Percentiles rank a stretch among this genome's conserved stretches.
Conservation (phyloP, 2,329 filamentous ascomycete genomes). For the Metarhizium humberi region DNA sequence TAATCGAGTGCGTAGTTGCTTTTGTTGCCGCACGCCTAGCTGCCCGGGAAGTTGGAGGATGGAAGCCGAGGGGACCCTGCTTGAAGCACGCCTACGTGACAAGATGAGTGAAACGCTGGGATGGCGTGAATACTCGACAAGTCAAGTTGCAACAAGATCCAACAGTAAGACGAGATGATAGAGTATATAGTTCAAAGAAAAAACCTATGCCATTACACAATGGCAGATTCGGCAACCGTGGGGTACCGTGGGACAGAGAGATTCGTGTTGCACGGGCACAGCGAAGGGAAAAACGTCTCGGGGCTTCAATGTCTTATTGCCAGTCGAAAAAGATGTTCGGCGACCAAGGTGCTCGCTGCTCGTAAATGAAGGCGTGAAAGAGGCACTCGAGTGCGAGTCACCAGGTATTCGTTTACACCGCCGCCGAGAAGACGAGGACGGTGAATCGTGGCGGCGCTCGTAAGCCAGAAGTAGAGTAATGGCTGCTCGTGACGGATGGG, state of each 20-base stretch:
- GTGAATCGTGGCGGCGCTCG: not conserved
- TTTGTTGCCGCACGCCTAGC: not conserved
- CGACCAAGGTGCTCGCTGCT: not conserved
- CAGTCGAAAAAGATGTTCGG: not conserved
- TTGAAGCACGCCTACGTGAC: not conserved
- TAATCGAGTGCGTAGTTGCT: not conserved
- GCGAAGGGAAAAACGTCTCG: not conserved
- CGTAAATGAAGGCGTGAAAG: not conserved
- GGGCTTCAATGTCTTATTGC: not conserved
- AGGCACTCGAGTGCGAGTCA: not conserved
- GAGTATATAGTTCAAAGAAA: not conserved
- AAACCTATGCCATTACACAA: not conserved
- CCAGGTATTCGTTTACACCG: not conserved
- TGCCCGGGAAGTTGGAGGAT: not conserved
- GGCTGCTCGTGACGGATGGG: not conserved
- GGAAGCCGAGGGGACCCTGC: not conserved
- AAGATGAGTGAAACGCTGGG: not conserved
- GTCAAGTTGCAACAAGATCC: not conserved
- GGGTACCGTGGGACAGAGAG: not conserved
- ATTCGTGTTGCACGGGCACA: not conserved
- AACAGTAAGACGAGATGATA: not conserved
- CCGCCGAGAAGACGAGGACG: not conserved
- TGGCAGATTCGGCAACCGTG: not conserved
- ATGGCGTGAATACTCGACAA: not conserved
- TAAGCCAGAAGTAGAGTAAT: not conserved